Conservation (phyloP, 2,329 filamentous ascomycete species). For the Pseudopithomyces chartarum region DNA sequence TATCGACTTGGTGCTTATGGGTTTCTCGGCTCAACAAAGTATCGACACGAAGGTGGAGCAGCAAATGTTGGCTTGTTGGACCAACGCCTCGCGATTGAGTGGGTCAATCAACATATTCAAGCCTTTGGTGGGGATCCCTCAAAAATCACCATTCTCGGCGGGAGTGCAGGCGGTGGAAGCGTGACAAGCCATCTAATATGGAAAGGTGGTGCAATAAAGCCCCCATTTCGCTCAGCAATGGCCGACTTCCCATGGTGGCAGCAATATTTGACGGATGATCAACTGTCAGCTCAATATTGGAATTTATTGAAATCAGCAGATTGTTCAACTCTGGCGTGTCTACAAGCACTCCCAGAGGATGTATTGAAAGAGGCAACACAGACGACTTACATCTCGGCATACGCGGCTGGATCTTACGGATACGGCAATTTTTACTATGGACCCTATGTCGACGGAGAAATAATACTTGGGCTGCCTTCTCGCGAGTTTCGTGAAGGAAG, state of each 20-base stretch:
- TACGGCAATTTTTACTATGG: conserved; percentile 45
- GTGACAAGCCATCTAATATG: conserved; percentile 45
- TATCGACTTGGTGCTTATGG: conserved; percentile 65
- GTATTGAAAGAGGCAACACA: conserved; percentile 22
- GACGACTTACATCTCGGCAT: conserved; percentile 21
- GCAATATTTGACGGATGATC: conserved; percentile 34
- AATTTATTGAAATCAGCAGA: conserved; percentile 27
- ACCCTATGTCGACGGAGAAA: conserved; percentile 40
- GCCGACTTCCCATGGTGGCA: conserved; percentile 44
- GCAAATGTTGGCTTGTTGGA: conserved; percentile 67
- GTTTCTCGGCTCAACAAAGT: conserved; percentile 61
- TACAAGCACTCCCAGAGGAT: conserved; percentile 21
- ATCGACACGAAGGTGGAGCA: conserved; percentile 58
- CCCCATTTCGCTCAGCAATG: conserved; percentile 46
- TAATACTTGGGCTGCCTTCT: conserved; percentile 39
- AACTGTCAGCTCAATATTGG: conserved; percentile 36
- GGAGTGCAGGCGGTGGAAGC: conserved; percentile 63
- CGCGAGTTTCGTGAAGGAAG: conserved; percentile 38
- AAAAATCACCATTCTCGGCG: conserved; percentile 63
- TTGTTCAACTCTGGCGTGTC: conserved; percentile 34
- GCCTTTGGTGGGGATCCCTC: conserved; percentile 56
- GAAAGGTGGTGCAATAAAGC: conserved; percentile 37
- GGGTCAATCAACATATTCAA: conserved; percentile 63
- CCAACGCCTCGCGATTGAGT: conserved; percentile 61
- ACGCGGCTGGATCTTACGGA: conserved; percentile 23